Conservation (phyloP, 2,329 filamentous ascomycete species). For the Aureobasidium mangrovei region DNA sequence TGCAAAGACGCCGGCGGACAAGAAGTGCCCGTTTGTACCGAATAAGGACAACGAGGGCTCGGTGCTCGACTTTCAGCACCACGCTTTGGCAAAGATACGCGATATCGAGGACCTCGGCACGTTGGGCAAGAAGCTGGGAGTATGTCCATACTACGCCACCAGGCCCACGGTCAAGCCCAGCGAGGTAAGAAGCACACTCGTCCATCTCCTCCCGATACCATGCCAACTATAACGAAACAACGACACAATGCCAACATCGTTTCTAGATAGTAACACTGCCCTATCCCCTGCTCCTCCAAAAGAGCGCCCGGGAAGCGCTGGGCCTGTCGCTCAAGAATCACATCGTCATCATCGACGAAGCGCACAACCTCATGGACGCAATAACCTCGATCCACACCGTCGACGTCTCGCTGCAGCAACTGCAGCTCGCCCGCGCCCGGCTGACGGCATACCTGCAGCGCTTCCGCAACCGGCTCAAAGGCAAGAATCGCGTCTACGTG, state of each 20-base stretch:
- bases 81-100: conserved; percentile 70
- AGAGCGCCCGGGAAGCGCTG: conserved; percentile 76
- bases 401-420: conserved; percentile 62
- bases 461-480: conserved; percentile 82
- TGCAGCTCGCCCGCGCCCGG: conserved; percentile 64
- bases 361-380: conserved; percentile 95
- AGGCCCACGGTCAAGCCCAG: conserved; percentile 70
- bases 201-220: background rate
- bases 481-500: conserved; percentile 83
- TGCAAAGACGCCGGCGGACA: conserved; percentile 49
- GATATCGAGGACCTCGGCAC: conserved; percentile 87
- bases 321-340: conserved; percentile 79
- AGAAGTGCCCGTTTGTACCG: conserved; percentile 68
- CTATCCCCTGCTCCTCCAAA: conserved; percentile 83
- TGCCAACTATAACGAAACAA: background rate
- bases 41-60: conserved; percentile 64
- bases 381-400: conserved; percentile 80
- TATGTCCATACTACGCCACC: conserved; percentile 97
- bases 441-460: conserved; percentile 74
- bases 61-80: conserved; percentile 75
- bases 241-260: background rate
- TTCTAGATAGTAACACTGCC: conserved; percentile 73
- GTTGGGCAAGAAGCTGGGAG: conserved; percentile 66
- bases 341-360: conserved; percentile 92
- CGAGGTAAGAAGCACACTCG: conserved; percentile 42